These are phyloP conservation scores for Plasmodiophora brassicae DNA, from an alignment of 208 protist species.

Conservation along the genomic window DNA sequence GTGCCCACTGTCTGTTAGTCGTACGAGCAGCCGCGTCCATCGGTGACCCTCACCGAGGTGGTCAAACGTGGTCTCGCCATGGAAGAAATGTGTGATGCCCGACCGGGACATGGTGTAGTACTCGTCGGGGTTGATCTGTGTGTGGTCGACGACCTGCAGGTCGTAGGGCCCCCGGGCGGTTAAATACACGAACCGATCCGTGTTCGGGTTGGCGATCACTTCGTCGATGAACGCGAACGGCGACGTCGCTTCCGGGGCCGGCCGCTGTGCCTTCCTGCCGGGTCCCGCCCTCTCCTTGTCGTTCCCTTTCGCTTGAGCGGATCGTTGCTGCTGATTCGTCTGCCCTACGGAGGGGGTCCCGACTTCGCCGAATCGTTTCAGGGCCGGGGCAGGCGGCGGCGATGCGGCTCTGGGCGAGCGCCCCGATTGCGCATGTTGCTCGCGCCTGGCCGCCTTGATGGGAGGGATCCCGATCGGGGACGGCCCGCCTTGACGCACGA, in stretches of 20 bases:
- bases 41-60: slow-evolving; percentile 57
- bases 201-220: background rate
- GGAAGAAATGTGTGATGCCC: slow-evolving; percentile 83
- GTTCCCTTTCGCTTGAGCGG: no score
- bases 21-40: background rate
- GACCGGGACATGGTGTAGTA: slow-evolving; percentile 84
- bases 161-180: slow-evolving; percentile 71
- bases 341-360: no score
- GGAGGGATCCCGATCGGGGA: no score
- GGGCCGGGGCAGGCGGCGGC: no score
- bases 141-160: slow-evolving; percentile 77
- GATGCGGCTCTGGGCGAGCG: no score
- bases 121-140: slow-evolving; percentile 67
- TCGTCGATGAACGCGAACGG: background rate
- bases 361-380: no score
- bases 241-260: background rate
- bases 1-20: background rate
- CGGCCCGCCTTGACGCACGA: no score
- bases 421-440: no score
- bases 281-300: no score
- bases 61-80: slow-evolving; percentile 80
- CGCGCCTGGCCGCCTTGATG: no score
- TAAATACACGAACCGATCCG: slow-evolving; percentile 34
- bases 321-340: no score
- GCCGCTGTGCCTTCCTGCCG: background rate